phyloP scores from a whole-genome alignment of 2,329 filamentous ascomycete genomes.

The Claviceps fusiformis region DNA sequence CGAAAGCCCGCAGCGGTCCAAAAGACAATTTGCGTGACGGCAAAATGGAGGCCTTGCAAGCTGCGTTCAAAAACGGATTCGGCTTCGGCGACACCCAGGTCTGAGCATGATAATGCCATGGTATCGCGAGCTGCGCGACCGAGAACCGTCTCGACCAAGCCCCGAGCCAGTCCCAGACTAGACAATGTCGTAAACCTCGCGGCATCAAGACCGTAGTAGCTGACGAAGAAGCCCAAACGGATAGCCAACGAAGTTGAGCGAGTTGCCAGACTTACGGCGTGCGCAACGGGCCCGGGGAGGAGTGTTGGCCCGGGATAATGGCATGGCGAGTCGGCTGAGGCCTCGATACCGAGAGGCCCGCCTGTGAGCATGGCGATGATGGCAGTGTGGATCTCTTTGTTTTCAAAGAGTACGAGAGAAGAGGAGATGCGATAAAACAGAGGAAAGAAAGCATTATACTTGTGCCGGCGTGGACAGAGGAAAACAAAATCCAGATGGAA shows the following conservation, averaged over 20 bases:
- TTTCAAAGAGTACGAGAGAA: background rate
- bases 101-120: conserved; percentile 28
- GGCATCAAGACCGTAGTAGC: conserved; percentile 37
- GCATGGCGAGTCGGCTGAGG: conserved; percentile 7
- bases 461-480: background rate
- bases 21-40: conserved; percentile 45
- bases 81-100: conserved; percentile 36
- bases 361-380: conserved; percentile 1
- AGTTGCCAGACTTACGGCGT: conserved; percentile 45
- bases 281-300: conserved; percentile 43
- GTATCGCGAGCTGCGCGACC: conserved; percentile 38
- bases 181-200: conserved; percentile 43
- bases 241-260: conserved; percentile 45
- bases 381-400: background rate
- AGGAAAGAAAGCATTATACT: conserved; percentile 2
- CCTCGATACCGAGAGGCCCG: conserved; percentile 4
- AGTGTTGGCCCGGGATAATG: conserved; percentile 30
- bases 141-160: conserved; percentile 40
- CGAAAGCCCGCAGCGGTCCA: conserved; percentile 49
- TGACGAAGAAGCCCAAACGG: conserved; percentile 37
- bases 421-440: background rate
- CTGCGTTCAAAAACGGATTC: conserved; percentile 44
- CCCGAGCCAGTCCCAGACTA: conserved; percentile 41
- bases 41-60: conserved; percentile 41
- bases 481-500: background rate